Base-by-base conservation (phyloP, 2,329 filamentous ascomycete genomes). In the Colletotrichum sp. region DNA sequence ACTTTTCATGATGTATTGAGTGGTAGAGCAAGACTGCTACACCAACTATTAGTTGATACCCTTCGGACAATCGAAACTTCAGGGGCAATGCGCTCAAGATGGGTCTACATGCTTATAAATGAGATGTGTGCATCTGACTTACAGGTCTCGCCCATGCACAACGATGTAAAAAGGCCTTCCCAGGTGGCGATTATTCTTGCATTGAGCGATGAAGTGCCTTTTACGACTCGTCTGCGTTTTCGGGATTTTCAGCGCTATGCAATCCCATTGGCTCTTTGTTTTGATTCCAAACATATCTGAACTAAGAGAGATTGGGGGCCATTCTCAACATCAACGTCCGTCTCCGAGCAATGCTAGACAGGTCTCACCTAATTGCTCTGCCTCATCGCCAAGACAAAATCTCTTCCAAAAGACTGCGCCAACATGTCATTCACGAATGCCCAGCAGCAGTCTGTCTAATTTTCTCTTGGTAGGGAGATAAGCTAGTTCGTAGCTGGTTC, bases 301-400 rank as follows among this genome's bases (percentile, higher is more conserved):
- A 13, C n/a, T 8, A 13, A 1, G 44, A 22, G 55, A 30, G 22
- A 59, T 59, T 59, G 13, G 55, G 55, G 26, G 22, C 26, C 55
- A 59, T 59, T 59, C 55, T n/a, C 30, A 24, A 52, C 55, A 18
- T 5, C 55, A 59, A 59, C 16, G 26, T 59, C 28, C 18, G 15
- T 52, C 34, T 18, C 18, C 24, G 18, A 52, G 63, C 39, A 48
- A 30, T 66, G 34, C 63, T 22, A 30, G 63, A 48, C 63, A 66
- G 28, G 63, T 52, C 63, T 66, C 63, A 32, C 63, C 26, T 34
- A 16, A 39, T 10, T 22, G n/a, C 24, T 44, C 18, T 70, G 28
- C 32, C 24, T 71, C 30, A 26, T 57, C 32, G 71, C 71, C 71
- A 64, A 74, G 71, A 39, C 18, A 18, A 28, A 44, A 5, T 30